These are phyloP conservation scores for Globisporangium parvum DNA, from an alignment of 352 stramenopile genomes.

Conservation along the genomic window DNA sequence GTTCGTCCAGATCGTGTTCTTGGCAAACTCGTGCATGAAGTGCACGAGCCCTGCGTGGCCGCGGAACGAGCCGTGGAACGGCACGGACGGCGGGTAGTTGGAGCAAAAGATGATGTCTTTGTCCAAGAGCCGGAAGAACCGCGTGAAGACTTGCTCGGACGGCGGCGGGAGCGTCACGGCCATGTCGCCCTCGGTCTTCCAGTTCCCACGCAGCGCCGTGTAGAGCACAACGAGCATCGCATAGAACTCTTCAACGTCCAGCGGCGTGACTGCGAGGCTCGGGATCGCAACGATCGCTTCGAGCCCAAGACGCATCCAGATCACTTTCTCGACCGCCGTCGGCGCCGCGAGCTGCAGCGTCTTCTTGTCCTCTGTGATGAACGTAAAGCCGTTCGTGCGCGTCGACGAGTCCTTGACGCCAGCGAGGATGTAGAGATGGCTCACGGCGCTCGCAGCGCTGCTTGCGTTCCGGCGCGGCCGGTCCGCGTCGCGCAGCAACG, in stretches of 20 bases:
- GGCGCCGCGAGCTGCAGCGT: conserved; percentile 70
- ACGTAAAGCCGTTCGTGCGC: conserved; percentile 79
- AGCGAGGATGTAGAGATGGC: conserved; percentile 73
- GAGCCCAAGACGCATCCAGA: conserved; percentile 82
- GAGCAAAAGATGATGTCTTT: conserved; percentile 86
- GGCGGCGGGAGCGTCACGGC: conserved; percentile 79
- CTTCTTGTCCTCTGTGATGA: conserved; percentile 86
- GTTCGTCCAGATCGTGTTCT: conserved; percentile 77
- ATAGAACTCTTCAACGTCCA: conserved; percentile 89
- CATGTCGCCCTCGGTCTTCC: conserved; percentile 84
- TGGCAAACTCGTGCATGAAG: conserved; percentile 79
- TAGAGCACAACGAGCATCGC: conserved; percentile 86
- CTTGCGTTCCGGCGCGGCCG: conserved; percentile 32
- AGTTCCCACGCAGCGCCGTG: conserved; percentile 71
- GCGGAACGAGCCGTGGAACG: conserved; percentile 79
- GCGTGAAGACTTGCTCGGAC: conserved; percentile 83
- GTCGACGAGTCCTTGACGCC: conserved; percentile 82
- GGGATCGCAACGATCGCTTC: conserved; percentile 84
- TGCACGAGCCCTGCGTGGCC: conserved; percentile 61
- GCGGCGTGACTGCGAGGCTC: conserved; percentile 63
- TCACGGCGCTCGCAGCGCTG: conserved; percentile 38
- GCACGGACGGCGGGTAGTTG: conserved; percentile 85
- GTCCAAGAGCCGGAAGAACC: conserved; percentile 82
- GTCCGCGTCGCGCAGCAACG: conserved; percentile 45
- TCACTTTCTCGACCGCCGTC: conserved; percentile 79